A percentile compares a stretch with the other conserved stretches of the same genome.
These are phyloP conservation scores for Mortierella sp. DNA, from an alignment of 371 early-diverging fungal genomes.

Conservation along the genomic window DNA sequence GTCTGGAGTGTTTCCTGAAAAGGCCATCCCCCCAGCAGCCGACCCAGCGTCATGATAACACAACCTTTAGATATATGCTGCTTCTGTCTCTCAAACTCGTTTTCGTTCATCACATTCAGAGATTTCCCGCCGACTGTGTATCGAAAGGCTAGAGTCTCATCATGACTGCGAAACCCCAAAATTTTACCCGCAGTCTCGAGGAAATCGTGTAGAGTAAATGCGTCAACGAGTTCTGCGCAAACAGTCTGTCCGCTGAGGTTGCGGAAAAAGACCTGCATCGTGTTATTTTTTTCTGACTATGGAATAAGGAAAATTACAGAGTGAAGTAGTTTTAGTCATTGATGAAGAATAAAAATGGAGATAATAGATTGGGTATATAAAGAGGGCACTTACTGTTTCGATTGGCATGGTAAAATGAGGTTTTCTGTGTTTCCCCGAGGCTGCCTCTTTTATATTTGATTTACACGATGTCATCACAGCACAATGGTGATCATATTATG, in stretches of 20 bases:
- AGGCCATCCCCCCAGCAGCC: conserved; percentile 26
- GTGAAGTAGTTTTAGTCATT: background rate
- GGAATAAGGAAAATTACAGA: background rate
- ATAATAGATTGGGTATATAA: background rate
- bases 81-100: conserved; percentile 20
- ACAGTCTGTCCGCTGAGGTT: background rate
- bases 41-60: conserved; percentile 31
- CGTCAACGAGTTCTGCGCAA: conserved; percentile 3
- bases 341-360: background rate
- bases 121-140: conserved; percentile 25
- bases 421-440: background rate
- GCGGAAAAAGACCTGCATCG: conserved; percentile 35
- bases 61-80: conserved; percentile 21
- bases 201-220: conserved; percentile 25
- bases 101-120: conserved; percentile 10
- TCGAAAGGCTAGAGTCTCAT: conserved; percentile 21
- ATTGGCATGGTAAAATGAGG: background rate
- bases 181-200: conserved; percentile 8
- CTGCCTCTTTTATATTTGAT: background rate
- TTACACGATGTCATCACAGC: background rate
- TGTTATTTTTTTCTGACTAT: background rate
- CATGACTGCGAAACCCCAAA: conserved; percentile 6
- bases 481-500: background rate
- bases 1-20: conserved; percentile 22
- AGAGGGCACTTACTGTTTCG: background rate